Conservation (phyloP, 2,329 filamentous ascomycete species). For the Hymenoscyphus infarciens region DNA sequence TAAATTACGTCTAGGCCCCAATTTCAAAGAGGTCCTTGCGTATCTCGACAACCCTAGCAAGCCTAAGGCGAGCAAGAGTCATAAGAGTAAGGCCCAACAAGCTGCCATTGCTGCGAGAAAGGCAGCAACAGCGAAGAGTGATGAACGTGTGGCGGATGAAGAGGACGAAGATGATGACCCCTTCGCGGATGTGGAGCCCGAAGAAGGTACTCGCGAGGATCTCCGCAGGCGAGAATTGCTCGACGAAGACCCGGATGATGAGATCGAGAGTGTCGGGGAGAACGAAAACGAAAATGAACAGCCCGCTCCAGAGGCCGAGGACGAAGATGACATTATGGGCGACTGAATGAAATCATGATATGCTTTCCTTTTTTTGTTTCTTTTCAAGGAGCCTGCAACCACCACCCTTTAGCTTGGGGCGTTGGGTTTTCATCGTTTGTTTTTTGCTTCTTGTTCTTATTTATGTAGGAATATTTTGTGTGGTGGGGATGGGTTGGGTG, state of each 20-base stretch:
- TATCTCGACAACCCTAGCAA: slow-evolving; percentile 69
- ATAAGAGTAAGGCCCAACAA: slow-evolving; percentile 42
- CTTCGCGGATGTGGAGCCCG: slow-evolving; percentile 48
- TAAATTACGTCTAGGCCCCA: slow-evolving; percentile 72
- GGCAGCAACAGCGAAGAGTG: slow-evolving; percentile 37
- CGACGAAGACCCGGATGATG: slow-evolving; percentile 43
- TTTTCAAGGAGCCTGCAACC: background rate
- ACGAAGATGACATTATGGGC: slow-evolving; percentile 41
- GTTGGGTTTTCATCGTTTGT: background rate
- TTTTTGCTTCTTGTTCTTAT: background rate
- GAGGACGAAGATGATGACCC: slow-evolving; percentile 35
- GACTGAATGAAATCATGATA: slow-evolving; percentile 33
- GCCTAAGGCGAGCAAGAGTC: slow-evolving; percentile 41
- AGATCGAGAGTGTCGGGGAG: slow-evolving; percentile 40
- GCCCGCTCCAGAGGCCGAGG: slow-evolving; percentile 33
- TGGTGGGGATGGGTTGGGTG: background rate
- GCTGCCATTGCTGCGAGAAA: slow-evolving; percentile 43
- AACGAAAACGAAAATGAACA: slow-evolving; percentile 22
- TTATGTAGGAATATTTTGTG: slow-evolving; percentile 1
- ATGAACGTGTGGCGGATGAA: slow-evolving; percentile 32
- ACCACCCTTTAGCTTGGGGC: background rate
- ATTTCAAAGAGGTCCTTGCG: slow-evolving; percentile 79
- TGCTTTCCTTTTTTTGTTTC: background rate
- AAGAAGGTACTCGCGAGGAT: slow-evolving; percentile 58
- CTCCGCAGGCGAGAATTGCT: slow-evolving; percentile 52